Percentiles rank a stretch among this genome's conserved stretches.
Evolutionary conservation across 768 basidiomycete species (phyloP).

Genomic region (Hygrocybe punicea): DNA sequence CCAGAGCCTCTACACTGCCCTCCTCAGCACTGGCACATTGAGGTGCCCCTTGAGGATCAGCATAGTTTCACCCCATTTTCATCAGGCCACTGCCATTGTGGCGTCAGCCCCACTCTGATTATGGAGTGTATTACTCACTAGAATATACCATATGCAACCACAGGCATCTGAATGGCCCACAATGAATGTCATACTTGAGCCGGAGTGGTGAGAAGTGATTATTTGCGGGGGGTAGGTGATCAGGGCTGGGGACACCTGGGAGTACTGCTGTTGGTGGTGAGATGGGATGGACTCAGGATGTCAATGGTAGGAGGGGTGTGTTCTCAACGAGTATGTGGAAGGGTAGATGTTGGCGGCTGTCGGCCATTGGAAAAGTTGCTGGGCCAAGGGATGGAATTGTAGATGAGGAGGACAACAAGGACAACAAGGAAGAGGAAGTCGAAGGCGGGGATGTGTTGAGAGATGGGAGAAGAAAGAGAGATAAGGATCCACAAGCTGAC

Average conservation of each 20-base stretch:
- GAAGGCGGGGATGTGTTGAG: neutral
- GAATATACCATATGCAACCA: no score
- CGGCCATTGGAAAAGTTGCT: conserved; percentile 45
- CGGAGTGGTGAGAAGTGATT: conserved; percentile 41
- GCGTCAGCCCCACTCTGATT: no score
- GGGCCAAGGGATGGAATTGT: conserved; percentile 31
- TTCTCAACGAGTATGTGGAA: conserved; percentile 38
- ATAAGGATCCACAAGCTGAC: no score
- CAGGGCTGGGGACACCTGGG: conserved; percentile 29
- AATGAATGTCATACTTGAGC: no score
- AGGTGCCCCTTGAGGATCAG: no score
- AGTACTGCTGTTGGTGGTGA: conserved; percentile 28
- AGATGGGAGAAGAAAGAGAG: conserved; percentile 26
- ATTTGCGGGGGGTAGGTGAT: conserved; percentile 37
- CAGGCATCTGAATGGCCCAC: no score
- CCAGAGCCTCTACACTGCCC: no score
- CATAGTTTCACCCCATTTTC: no score
- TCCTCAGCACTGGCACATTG: no score
- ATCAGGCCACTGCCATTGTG: no score
- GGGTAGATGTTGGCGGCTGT: conserved; percentile 59
- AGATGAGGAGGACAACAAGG: conserved; percentile 5
- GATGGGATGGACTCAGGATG: conserved; percentile 15
- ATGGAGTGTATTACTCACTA: no score
- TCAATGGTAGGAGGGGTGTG: conserved; percentile 19
- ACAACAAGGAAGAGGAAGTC: conserved; percentile 7